A percentile compares a stretch with the other conserved stretches of the same genome.
These are phyloP conservation scores for Pleurotus giganteus DNA, from an alignment of 768 basidiomycete species.

Conservation along the genomic window DNA sequence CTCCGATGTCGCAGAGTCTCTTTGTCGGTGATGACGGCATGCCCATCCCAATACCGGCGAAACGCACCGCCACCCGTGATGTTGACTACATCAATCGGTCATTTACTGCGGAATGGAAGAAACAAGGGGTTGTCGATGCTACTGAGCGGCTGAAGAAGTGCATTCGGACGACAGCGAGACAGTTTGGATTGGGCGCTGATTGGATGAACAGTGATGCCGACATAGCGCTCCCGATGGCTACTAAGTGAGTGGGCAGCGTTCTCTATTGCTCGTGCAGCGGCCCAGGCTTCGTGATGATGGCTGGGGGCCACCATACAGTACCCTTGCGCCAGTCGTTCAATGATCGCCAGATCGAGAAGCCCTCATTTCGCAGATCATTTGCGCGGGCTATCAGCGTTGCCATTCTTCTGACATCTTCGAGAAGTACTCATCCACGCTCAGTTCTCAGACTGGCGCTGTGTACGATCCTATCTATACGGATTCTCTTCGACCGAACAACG, in stretches of 20 bases:
- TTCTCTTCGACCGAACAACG: conserved; percentile 48
- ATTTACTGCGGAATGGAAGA: conserved; percentile 53
- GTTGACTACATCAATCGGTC: conserved; percentile 66
- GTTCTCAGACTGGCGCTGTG: conserved; percentile 15
- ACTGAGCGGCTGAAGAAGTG: conserved; percentile 53
- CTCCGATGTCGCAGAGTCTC: conserved; percentile 15
- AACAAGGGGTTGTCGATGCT: conserved; percentile 48
- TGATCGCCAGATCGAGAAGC: too few relatives aligned
- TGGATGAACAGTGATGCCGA: conserved; percentile 83
- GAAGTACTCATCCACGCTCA: neutral
- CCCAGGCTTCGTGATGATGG: neutral
- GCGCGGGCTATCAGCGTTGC: neutral
- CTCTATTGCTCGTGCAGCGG: neutral
- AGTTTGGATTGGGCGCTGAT: conserved; percentile 53
- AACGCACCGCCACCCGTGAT: conserved; percentile 58
- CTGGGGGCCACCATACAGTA: neutral
- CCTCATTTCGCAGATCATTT: too few relatives aligned
- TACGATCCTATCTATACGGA: conserved; percentile 66
- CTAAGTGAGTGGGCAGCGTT: conserved; percentile 44
- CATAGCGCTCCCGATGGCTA: conserved; percentile 63
- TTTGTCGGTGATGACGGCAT: conserved; percentile 19
- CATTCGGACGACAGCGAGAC: conserved; percentile 50
- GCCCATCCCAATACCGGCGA: conserved; percentile 24
- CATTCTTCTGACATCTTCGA: neutral
- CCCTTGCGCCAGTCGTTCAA: too few relatives aligned